Evolutionary conservation across 192 early-diverging fungal species (phyloP).

Genomic region (Obelidium mucronatum): DNA sequence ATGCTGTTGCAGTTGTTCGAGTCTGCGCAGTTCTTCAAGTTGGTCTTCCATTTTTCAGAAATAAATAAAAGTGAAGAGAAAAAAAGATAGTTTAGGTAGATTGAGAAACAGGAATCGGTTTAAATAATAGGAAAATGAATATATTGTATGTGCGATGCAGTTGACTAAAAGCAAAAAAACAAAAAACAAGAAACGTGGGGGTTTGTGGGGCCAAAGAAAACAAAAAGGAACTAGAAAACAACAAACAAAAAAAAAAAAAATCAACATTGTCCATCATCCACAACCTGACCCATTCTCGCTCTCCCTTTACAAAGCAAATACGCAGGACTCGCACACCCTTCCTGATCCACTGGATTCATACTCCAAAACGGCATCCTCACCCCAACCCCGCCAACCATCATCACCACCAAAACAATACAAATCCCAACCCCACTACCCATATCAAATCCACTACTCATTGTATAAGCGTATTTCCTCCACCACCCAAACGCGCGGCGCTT

Average conservation of each 20-base stretch:
- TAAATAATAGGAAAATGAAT: no score
- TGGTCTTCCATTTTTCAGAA: background rate
- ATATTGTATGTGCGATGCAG: no score
- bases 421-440: slow-evolving; percentile 43
- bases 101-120: no score
- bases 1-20: background rate
- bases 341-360: slow-evolving; percentile 20
- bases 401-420: background rate
- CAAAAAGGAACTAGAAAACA: background rate
- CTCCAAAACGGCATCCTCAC: slow-evolving; percentile 8
- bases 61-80: background rate
- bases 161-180: no score
- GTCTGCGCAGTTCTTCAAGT: background rate
- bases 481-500: slow-evolving; percentile 47
- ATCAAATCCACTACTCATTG: slow-evolving; percentile 65
- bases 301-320: background rate
- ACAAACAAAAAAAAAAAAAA: background rate
- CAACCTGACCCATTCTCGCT: background rate
- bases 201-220: no score
- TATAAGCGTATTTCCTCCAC: slow-evolving; percentile 62
- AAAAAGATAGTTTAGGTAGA: no score
- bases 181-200: no score
- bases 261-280: background rate
- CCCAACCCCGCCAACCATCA: background rate
- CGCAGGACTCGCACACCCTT: slow-evolving; percentile 14